A percentile compares a stretch with the other conserved stretches of the same genome.
These are phyloP conservation scores for Hypoxylon trugodes DNA, from an alignment of 495 filamentous ascomycete species.

Conservation along the genomic window DNA sequence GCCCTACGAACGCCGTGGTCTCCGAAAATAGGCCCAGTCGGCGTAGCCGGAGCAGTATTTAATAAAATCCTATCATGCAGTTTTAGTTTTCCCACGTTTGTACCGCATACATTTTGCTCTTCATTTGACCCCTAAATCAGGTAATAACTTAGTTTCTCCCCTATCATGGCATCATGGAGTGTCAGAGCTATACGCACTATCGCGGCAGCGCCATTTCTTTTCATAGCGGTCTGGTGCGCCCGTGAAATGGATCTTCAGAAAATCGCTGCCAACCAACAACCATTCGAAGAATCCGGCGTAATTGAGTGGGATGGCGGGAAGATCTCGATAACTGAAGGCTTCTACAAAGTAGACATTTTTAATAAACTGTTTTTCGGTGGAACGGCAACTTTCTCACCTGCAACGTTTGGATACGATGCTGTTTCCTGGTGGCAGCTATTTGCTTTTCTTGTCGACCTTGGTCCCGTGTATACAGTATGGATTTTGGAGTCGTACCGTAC, in stretches of 20 bases:
- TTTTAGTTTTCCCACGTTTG: no score
- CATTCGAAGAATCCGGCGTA: slow-evolving; percentile 11
- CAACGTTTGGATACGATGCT: slow-evolving; percentile 15
- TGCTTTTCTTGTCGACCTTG: slow-evolving; percentile 20
- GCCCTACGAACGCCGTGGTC: no score
- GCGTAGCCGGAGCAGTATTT: no score
- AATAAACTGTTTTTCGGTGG: slow-evolving; percentile 3
- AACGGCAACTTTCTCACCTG: slow-evolving; percentile 17
- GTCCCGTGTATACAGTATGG: slow-evolving; percentile 22
- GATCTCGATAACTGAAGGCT: slow-evolving; percentile 9
- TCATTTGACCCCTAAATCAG: no score
- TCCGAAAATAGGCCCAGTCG: no score
- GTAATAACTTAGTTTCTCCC: background rate
- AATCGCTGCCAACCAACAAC: background rate
- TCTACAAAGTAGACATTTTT: slow-evolving; percentile 9
- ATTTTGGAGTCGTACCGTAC: slow-evolving; percentile 23
- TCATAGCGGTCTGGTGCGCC: slow-evolving; percentile 12
- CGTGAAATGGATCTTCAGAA: slow-evolving; percentile 12
- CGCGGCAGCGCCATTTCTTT: slow-evolving; percentile 12
- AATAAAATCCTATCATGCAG: no score
- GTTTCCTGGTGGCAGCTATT: slow-evolving; percentile 25
- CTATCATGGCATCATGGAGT: slow-evolving; percentile 1
- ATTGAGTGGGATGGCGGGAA: slow-evolving; percentile 27
- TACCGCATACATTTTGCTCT: no score
- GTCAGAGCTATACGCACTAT: background rate